Evolutionary conservation across 495 filamentous ascomycete species (phyloP).

Genomic region (Trichoderma reesei): DNA sequence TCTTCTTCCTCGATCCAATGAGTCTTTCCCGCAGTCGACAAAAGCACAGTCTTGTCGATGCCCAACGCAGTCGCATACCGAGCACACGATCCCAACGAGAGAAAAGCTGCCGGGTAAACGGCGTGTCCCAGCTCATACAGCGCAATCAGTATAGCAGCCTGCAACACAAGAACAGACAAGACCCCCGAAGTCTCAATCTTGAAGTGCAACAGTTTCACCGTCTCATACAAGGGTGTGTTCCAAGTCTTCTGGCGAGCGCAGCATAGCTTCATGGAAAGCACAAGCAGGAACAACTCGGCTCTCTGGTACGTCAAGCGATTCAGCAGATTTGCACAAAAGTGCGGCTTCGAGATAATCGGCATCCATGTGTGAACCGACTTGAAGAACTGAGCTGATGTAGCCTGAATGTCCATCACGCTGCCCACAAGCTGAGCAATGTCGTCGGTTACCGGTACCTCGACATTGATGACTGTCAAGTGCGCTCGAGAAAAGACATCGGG

Average conservation of each 20-base stretch:
- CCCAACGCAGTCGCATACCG: slow-evolving; percentile 38
- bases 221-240: slow-evolving; percentile 24
- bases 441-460: slow-evolving; percentile 20
- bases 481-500: slow-evolving; percentile 17
- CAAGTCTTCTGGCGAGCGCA: slow-evolving; percentile 12
- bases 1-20: slow-evolving; percentile 41
- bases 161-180: slow-evolving; percentile 34
- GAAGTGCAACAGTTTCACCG: slow-evolving; percentile 33
- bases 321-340: slow-evolving; percentile 22
- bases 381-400: slow-evolving; percentile 20
- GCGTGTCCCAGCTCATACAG: slow-evolving; percentile 39
- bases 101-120: slow-evolving; percentile 42
- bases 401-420: neutral
- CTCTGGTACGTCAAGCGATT: slow-evolving; percentile 26
- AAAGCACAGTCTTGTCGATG: slow-evolving; percentile 17
- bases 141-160: slow-evolving; percentile 35
- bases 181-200: slow-evolving; percentile 29
- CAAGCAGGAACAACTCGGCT: slow-evolving; percentile 38
- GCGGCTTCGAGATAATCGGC: slow-evolving; percentile 41
- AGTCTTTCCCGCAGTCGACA: neutral
- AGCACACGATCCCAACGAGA: slow-evolving; percentile 34
- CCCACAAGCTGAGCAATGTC: neutral
- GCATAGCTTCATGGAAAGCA: slow-evolving; percentile 43
- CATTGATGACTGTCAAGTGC: slow-evolving; percentile 19
- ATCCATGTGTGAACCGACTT: slow-evolving; percentile 34